Conservation (phyloP, 2,329 filamentous ascomycete genomes). For the Lizonia empirigonia region DNA sequence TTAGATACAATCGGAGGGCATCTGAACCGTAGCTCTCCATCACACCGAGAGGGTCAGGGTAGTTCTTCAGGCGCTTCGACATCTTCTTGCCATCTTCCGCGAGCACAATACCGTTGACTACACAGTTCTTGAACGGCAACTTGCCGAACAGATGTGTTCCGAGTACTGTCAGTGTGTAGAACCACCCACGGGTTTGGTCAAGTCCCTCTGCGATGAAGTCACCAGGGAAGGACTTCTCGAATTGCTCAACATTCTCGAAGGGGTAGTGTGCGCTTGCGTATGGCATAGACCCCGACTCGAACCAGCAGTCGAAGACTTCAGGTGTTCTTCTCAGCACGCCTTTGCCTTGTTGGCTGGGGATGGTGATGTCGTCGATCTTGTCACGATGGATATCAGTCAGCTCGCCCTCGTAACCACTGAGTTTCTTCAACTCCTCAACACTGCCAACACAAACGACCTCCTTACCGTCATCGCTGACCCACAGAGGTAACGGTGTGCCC, state of each 20-base stretch:
- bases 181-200: constrained; percentile 96
- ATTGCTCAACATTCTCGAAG: constrained; percentile 83
- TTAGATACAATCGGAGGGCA: constrained; percentile 90
- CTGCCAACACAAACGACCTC: constrained; percentile 88
- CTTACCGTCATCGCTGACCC: constrained; percentile 87
- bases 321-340: constrained; percentile 79
- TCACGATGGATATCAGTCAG: constrained; percentile 88
- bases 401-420: constrained; percentile 85
- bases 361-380: constrained; percentile 92
- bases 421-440: constrained; percentile 77
- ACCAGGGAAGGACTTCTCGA: constrained; percentile 81
- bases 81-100: constrained; percentile 98
- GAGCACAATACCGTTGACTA: constrained; percentile 94
- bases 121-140: constrained; percentile 90
- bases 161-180: constrained; percentile 88
- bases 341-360: constrained; percentile 86
- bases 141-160: constrained; percentile 85
- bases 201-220: constrained; percentile 94
- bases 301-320: constrained; percentile 97
- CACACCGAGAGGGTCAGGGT: constrained; percentile 82
- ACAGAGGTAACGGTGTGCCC: constrained; percentile 91
- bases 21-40: constrained; percentile 91
- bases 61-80: constrained; percentile 97
- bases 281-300: constrained; percentile 95
- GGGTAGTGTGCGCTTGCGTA: constrained; percentile 91